These are phyloP conservation scores for Lipomyces chichibuensis DNA, from an alignment of 805 yeast species.

Conservation along the genomic window DNA sequence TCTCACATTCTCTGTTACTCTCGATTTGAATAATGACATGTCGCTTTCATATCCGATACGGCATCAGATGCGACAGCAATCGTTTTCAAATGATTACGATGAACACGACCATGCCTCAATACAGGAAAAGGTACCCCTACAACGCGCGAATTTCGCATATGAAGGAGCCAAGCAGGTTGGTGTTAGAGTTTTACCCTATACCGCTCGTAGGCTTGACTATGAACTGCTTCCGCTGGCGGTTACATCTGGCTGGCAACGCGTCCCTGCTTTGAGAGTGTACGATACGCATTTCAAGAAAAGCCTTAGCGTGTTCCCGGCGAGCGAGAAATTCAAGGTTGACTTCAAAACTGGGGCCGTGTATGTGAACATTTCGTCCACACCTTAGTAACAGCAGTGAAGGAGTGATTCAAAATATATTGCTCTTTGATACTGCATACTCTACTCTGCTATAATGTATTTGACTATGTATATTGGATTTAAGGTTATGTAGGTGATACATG, in stretches of 20 bases:
- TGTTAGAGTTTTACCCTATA: constrained; percentile 63
- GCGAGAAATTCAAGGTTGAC: constrained; percentile 39
- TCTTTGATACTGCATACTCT: not conserved
- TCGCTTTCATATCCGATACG: constrained; percentile 30
- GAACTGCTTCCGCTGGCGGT: constrained; percentile 40
- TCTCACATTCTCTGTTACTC: constrained; percentile 60
- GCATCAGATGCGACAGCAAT: constrained; percentile 33
- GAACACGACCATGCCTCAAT: not conserved
- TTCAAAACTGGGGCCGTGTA: constrained; percentile 31
- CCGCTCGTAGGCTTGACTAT: constrained; percentile 47
- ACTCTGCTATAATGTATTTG: not conserved
- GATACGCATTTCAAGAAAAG: constrained; percentile 70
- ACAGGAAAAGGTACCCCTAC: not conserved
- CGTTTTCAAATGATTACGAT: constrained; percentile 10
- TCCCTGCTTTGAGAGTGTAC: constrained; percentile 67
- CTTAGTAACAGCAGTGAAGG: not conserved
- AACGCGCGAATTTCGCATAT: constrained; percentile 44
- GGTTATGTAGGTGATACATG: not conserved
- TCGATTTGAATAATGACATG: constrained; percentile 46
- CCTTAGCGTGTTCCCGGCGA: constrained; percentile 55
- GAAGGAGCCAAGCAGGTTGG: constrained; percentile 45
- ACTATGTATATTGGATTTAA: not conserved
- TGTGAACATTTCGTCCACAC: constrained; percentile 24
- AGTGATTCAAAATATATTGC: not conserved
- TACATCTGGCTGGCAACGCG: constrained; percentile 39